Base-by-base conservation (phyloP, 163 green algal genomes). In the Chloroidium sp. region DNA sequence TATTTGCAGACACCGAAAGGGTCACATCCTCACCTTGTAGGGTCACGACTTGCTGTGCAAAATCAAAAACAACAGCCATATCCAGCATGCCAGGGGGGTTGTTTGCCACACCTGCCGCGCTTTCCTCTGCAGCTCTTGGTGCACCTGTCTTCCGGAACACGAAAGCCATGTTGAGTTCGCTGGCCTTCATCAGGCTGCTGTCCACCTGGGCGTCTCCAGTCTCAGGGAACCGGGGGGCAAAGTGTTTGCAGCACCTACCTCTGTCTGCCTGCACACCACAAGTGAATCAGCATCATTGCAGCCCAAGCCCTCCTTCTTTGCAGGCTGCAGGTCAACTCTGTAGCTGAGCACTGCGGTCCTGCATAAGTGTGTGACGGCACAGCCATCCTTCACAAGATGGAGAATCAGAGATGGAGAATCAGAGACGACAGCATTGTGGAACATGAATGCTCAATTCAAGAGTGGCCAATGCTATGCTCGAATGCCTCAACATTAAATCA, bases 231-330 rank as follows among this genome's bases (percentile, higher is more conserved):
- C 61, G 36, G 2, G 90, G 90, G 14, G 62, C 72, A 80, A 94
- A 94, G 84, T 93, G 89, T 80, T 92, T 92, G 80, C 92, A 87
- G 14, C 78, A 78, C 77, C 78, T 74, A 14, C 62, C 36, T 2
- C 76, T 74, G 59, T 93, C 89, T 0, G 62, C 83, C 82, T 89
- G 76, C 68, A 82, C 10, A 57, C 69, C 10, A 10, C 10, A n/a
- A 6, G 67, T 72, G 67, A 6, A n/a, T 72, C 10, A n/a, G 6
- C 6, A 72, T 72, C 67, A 72, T 72, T 6, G 67, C 67, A 72
- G 67, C 67, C 6, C 67, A 10, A 10, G 67, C 10, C 6, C 6
- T 72, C 67, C 67, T 10, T 72, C 6, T 72, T 10, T 72, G 6
- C 10, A 10, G 10, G 67, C 6, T 10, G 6, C 6, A n/a, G 67